phyloP scores from a whole-genome alignment of 805 yeast genomes.

The Ogataea salicorniae region DNA sequence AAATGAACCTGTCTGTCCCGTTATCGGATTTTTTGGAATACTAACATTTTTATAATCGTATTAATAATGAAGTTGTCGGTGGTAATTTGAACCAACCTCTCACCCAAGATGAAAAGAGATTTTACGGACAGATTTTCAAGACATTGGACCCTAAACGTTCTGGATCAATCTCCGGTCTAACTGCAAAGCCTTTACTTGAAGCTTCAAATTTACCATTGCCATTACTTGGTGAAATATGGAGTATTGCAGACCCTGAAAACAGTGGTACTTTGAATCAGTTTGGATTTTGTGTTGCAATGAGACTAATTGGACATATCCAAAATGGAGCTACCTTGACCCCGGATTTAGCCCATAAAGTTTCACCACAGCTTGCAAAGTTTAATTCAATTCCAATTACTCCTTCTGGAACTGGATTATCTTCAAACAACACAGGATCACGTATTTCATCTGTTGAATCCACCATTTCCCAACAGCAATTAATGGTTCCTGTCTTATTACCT shows the following conservation, averaged over 20 bases:
- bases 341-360: conserved; percentile 46
- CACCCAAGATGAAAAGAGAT: conserved; percentile 70
- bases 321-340: conserved; percentile 53
- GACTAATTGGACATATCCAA: conserved; percentile 87
- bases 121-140: conserved; percentile 71
- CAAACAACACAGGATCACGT: conserved; percentile 27
- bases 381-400: conserved; percentile 31
- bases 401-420: conserved; percentile 30
- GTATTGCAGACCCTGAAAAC: conserved; percentile 83
- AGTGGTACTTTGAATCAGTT: conserved; percentile 76
- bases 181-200: conserved; percentile 77
- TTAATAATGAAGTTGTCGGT: conserved; percentile 5
- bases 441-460: conserved; percentile 30
- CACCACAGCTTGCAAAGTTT: conserved; percentile 59
- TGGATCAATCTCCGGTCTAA: conserved; percentile 85
- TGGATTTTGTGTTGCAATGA: conserved; percentile 81
- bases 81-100: conserved; percentile 32
- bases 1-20: not conserved
- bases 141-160: conserved; percentile 72
- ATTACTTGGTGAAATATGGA: conserved; percentile 88
- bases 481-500: conserved; percentile 49
- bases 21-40: not conserved
- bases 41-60: not conserved
- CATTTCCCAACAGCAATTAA: conserved; percentile 19
- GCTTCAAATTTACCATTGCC: conserved; percentile 78